Percentiles rank a stretch among this genome's conserved stretches.
Evolutionary conservation across 768 basidiomycete genomes (phyloP).

Genomic region (Xerocomellus intermedius): DNA sequence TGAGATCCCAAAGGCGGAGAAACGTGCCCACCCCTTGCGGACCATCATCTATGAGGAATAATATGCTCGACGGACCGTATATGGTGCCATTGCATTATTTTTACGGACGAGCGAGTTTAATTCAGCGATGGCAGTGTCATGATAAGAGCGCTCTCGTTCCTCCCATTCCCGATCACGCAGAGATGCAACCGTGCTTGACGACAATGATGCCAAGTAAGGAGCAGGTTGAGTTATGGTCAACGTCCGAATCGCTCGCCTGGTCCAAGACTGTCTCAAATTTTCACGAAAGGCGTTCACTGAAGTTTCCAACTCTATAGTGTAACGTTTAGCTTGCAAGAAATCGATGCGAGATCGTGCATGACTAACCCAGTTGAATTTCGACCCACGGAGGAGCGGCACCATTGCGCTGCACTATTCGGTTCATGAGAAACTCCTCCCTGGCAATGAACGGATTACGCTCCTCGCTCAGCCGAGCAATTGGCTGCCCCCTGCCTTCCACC

Average conservation of each 20-base stretch:
- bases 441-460: slow-evolving; percentile 66
- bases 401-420: slow-evolving; percentile 77
- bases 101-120: slow-evolving; percentile 74
- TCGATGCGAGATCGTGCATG: background rate
- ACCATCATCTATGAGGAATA: slow-evolving; percentile 33
- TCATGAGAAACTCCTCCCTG: slow-evolving; percentile 81
- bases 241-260: slow-evolving; percentile 68
- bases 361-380: slow-evolving; percentile 68
- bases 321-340: slow-evolving; percentile 3
- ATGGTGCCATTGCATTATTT: slow-evolving; percentile 80
- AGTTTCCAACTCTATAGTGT: slow-evolving; percentile 58
- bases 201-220: slow-evolving; percentile 38
- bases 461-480: slow-evolving; percentile 41
- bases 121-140: slow-evolving; percentile 65
- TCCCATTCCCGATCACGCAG: slow-evolving; percentile 73
- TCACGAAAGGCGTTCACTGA: slow-evolving; percentile 61
- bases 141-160: slow-evolving; percentile 61
- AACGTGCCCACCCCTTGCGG: background rate
- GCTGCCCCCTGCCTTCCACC: slow-evolving; percentile 66
- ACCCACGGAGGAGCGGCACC: slow-evolving; percentile 88
- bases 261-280: slow-evolving; percentile 66
- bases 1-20: slow-evolving; percentile 27
- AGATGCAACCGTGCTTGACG: slow-evolving; percentile 35
- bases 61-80: slow-evolving; percentile 66
- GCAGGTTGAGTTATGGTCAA: slow-evolving; percentile 46